Conservation (phyloP, 1,139 yeast species). For the Candida sp. region DNA sequence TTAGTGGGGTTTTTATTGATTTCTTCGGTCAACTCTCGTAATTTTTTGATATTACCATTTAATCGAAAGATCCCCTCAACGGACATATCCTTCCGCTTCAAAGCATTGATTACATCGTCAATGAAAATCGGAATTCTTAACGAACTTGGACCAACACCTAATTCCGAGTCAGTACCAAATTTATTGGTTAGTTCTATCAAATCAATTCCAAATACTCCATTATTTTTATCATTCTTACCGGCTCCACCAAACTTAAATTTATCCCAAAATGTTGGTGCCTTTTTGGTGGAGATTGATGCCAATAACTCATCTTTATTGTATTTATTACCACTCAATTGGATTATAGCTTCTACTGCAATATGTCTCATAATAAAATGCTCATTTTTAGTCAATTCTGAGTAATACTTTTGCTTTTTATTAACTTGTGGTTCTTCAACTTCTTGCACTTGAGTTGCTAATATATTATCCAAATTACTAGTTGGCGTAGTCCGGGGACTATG, state of each 20-base stretch:
- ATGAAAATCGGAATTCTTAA: conserved; percentile 81
- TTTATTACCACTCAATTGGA: conserved; percentile 31
- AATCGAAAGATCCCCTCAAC: conserved; percentile 96
- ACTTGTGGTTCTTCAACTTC: conserved; percentile 2
- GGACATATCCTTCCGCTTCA: conserved; percentile 92
- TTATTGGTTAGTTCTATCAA: conserved; percentile 66
- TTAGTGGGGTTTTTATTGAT: conserved; percentile 74
- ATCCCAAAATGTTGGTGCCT: conserved; percentile 72
- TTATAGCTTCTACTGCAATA: conserved; percentile 63
- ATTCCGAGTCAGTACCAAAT: conserved; percentile 82
- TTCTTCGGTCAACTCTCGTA: conserved; percentile 70
- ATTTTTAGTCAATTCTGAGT: conserved; percentile 63
- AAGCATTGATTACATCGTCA: conserved; percentile 80
- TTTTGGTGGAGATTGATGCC: conserved; percentile 53
- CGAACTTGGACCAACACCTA: conserved; percentile 83
- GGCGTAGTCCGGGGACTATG: conserved; percentile 7
- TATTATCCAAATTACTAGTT: conserved; percentile 9
- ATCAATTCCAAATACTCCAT: conserved; percentile 74
- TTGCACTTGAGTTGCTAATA: conserved; percentile 4
- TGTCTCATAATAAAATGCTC: conserved; percentile 68
- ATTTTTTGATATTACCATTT: conserved; percentile 88
- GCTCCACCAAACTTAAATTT: conserved; percentile 46
- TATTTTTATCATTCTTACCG: conserved; percentile 22
- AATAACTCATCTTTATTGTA: conserved; percentile 51
- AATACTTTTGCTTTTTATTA: conserved; percentile 40